phyloP scores from a whole-genome alignment of 164 flowering plant species.

The grape (Vitis vinifera) region DNA sequence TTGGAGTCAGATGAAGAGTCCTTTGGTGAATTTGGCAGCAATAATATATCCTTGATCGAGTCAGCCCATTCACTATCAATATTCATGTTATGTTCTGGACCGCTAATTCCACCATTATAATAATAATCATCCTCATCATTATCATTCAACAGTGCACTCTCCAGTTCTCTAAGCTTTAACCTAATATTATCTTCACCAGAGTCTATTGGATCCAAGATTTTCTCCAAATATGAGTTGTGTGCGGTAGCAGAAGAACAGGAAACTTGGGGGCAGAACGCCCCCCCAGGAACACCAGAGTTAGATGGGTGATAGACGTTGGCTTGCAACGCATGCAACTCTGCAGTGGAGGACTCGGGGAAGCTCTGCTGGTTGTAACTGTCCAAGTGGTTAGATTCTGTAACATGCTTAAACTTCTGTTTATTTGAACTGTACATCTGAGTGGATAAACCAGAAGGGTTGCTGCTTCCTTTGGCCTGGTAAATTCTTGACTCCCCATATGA shows the following conservation, averaged over 20 bases:
- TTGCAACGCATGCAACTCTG: slow-evolving; percentile 26
- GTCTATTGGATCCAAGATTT: slow-evolving; percentile 41
- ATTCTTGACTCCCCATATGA: slow-evolving; percentile 44
- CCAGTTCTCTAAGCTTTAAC: slow-evolving; percentile 77
- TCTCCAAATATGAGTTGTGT: slow-evolving; percentile 28
- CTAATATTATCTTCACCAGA: slow-evolving; percentile 59
- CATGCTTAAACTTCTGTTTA: slow-evolving; percentile 32
- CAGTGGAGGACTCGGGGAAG: slow-evolving; percentile 54
- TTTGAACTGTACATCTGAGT: slow-evolving; percentile 40
- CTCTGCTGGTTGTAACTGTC: slow-evolving; percentile 54
- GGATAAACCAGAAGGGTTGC: slow-evolving; percentile 33
- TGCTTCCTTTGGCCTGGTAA: slow-evolving; percentile 36
- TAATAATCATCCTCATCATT: slow-evolving; percentile 33
- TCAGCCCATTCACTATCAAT: slow-evolving; percentile 67
- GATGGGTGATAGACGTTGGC: slow-evolving; percentile 18
- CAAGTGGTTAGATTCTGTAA: slow-evolving; percentile 32
- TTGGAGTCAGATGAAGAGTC: slow-evolving; percentile 75
- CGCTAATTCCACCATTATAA: not conserved
- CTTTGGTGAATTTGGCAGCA: slow-evolving; percentile 66
- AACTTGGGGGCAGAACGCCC: slow-evolving; percentile 26
- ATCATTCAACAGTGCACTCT: slow-evolving; percentile 66
- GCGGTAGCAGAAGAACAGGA: slow-evolving; percentile 22
- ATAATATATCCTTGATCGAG: slow-evolving; percentile 24
- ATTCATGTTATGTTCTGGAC: slow-evolving; percentile 42
- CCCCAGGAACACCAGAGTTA: slow-evolving; percentile 26